Evolutionary conservation across 2,329 filamentous ascomycete species (phyloP), one percentile per base, ranked within the genome.

Genomic region (Ceratocystis alfenasii): DNA sequence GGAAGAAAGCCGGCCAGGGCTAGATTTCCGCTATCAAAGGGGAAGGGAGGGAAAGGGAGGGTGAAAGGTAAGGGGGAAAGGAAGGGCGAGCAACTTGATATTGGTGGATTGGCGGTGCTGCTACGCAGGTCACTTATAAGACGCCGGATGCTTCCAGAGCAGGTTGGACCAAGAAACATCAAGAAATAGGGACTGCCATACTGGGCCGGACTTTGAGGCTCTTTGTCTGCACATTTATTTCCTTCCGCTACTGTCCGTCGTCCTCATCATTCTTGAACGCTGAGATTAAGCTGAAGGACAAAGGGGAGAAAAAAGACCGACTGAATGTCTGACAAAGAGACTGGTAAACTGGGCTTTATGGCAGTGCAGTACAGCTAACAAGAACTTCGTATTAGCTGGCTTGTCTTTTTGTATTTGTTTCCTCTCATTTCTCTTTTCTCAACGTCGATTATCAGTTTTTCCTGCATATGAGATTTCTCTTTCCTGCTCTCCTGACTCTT

Each of bases 361-460:
- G 36, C 36, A 41, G 36, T 33, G 30, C 28, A 59, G 12, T 41
- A 41, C 28, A 59, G 28, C 53, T 33, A 53, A 53, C 7, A 22
- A 36, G 36, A 41, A 41, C 36, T n/a, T 59, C 28, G 28, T 59
- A 59, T 59, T 59, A 33, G 55, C 12, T 59, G 48, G 8, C 28
- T 36, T 22, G 17, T 59, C 28, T 41, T 41, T 41, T 41, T 15
- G 15, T 41, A 59, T 59, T 25, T 59, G 25, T n/a, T 36, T 25
- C 22, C 22, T 33, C 33, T 64, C n/a, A 4, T 62, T 57, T 50
- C 28, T 62, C 50, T 62, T 45, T 55, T 62, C 45, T 66, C 61
- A 28, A 41, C 6, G 12, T 20, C 30, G 41, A 20, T 8, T 60
- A 2, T 48, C 41, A 17, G 33, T 28, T 25, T 3, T 60, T 48